Percentiles rank a stretch among this genome's conserved stretches.
These are phyloP conservation scores for Saccharum spontaneum DNA, from an alignment of 176 grass and related monocot species.

Conservation along the genomic window DNA sequence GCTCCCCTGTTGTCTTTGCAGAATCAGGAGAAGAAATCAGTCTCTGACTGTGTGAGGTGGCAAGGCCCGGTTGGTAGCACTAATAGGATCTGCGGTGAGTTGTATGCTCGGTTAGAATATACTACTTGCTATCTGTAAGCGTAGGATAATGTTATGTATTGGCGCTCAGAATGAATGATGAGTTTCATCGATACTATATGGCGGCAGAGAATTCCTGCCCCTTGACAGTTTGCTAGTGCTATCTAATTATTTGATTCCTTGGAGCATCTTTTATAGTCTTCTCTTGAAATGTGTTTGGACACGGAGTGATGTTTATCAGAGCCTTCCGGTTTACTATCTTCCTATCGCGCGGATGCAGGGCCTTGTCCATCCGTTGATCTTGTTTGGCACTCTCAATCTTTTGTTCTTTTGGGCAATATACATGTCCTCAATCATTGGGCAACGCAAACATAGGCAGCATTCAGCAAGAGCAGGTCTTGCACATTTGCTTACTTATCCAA, in stretches of 20 bases:
- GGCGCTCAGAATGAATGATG: not conserved
- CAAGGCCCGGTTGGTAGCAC: not conserved
- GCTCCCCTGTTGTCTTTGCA: not conserved
- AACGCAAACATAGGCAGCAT: not conserved
- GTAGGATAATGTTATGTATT: slow-evolving; percentile 12
- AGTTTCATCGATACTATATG: not conserved
- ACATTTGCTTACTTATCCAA: not conserved
- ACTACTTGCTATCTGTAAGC: not conserved
- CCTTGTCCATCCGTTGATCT: too few relatives aligned
- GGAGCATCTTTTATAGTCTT: not conserved
- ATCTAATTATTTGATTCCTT: not conserved
- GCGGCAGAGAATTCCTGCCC: not conserved
- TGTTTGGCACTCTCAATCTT: too few relatives aligned
- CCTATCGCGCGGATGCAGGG: too few relatives aligned
- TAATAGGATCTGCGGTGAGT: not conserved
- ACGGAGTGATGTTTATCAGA: too few relatives aligned
- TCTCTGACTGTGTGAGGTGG: too few relatives aligned
- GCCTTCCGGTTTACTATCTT: too few relatives aligned
- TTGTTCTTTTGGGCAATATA: too few relatives aligned
- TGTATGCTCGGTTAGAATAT: not conserved
- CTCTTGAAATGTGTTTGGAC: not conserved
- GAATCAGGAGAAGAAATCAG: too few relatives aligned
- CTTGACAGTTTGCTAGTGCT: not conserved
- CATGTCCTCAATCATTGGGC: too few relatives aligned
- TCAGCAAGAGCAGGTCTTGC: not conserved